Evolutionary conservation across 2,329 filamentous ascomycete species (phyloP), one percentile per base, ranked within the genome.

Genomic region (Helminthosporium solani): DNA sequence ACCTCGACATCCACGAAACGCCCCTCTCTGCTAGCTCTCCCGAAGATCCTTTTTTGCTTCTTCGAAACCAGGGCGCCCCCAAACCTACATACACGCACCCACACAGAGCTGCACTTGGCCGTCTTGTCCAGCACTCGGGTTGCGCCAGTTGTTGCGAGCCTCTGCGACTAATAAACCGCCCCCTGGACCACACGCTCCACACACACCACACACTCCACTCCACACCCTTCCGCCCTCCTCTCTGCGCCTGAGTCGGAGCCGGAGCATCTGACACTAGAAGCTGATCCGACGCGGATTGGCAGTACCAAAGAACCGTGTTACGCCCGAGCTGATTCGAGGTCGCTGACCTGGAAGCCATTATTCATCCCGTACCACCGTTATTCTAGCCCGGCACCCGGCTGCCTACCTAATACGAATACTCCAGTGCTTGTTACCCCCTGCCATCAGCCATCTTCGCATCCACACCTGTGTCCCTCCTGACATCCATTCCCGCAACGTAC

Each of bases 1-100:
- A 7, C 41, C n/a, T 11, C 30, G 12, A 33, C 30, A 12, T 33
- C 30, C 30, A 33, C 3, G 3, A 15, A 33, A 23, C 12, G 15
- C 40, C 21, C 21, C 5, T 2, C 15, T 11, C 34, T 30, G 28
- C 27, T 25, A 16, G 36, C 30, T 30, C 30, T 36, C 44, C 40
- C 40, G 34, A 42, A 40, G 39, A 5, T 31, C 28, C 28, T 31
- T 31, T 31, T 31, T 31, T n/a, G n/a, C n/a, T n/a, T 38, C 39
- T 20, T 47, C 38, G 41, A 50, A 53, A 47, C 50, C 36, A 27
- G 30, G 42, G 40, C 41, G 28, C 14, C 40, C 23, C 20, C 33
- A n/a, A 40, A 37, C 15, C 25, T 31, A 42, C n/a, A 19, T 16
- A 16, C 34, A 19, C 33, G 20, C 12, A 33, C 16, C 39, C 28